A percentile compares a stretch with the other conserved stretches of the same genome.
These are phyloP conservation scores for Phytopythium mirpurense DNA, from an alignment of 352 stramenopile genomes.

Conservation along the genomic window DNA sequence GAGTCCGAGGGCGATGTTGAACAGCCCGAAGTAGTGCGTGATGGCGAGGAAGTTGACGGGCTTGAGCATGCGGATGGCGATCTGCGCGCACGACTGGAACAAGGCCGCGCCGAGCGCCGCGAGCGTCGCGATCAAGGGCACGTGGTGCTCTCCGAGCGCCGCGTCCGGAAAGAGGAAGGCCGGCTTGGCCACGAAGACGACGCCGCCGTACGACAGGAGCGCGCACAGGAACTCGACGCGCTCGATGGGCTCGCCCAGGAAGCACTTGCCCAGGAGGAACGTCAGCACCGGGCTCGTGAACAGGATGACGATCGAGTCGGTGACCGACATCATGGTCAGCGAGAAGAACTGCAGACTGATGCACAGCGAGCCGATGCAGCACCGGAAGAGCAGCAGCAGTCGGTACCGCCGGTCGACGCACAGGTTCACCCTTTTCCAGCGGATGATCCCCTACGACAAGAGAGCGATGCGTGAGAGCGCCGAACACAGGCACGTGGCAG, in stretches of 20 bases:
- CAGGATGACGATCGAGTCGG: conserved; percentile 45
- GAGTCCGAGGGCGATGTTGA: conserved; percentile 23
- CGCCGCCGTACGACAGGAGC: conserved; percentile 46
- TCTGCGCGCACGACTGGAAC: conserved; percentile 45
- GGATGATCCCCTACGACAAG: conserved; percentile 17
- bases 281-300: conserved; percentile 44
- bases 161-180: conserved; percentile 36
- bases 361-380: conserved; percentile 30
- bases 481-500: not conserved
- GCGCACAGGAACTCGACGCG: conserved; percentile 37
- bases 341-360: conserved; percentile 34
- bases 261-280: conserved; percentile 34
- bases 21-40: conserved; percentile 36
- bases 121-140: conserved; percentile 22
- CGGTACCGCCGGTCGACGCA: conserved; percentile 16
- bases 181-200: conserved; percentile 60
- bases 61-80: conserved; percentile 48
- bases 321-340: conserved; percentile 44
- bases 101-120: conserved; percentile 37
- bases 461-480: not conserved
- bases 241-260: conserved; percentile 45
- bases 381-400: conserved; percentile 26
- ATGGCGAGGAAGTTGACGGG: conserved; percentile 24
- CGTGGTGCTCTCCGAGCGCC: conserved; percentile 3
- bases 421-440: conserved; percentile 17